Evolutionary conservation across 768 basidiomycete species (phyloP).

Genomic region (Leccinum rimulosum): DNA sequence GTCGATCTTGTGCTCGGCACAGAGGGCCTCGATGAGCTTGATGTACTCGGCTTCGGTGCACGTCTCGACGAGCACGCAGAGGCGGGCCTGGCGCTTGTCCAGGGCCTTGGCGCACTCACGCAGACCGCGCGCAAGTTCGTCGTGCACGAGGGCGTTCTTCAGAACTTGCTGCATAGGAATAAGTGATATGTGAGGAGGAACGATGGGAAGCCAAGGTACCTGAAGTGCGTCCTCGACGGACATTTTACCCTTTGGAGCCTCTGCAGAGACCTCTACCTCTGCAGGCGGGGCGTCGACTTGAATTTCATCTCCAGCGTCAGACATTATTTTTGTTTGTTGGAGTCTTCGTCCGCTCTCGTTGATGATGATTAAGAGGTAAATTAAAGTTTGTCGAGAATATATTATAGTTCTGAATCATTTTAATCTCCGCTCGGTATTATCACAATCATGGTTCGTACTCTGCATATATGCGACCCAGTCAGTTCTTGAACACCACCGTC

Average conservation of each 20-base stretch:
- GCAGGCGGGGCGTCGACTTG: constrained; percentile 62
- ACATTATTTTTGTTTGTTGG: constrained; percentile 58
- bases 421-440: constrained; percentile 50
- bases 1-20: constrained; percentile 99
- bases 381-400: constrained; percentile 43
- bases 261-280: constrained; percentile 79
- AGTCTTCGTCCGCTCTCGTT: constrained; percentile 97
- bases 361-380: constrained; percentile 58
- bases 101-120: constrained; percentile 97
- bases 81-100: constrained; percentile 97
- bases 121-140: constrained; percentile 96
- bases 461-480: constrained; percentile 1
- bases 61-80: constrained; percentile 98
- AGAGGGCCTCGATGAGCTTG: constrained; percentile 99
- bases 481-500: constrained; percentile 21
- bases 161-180: constrained; percentile 78
- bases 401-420: constrained; percentile 35
- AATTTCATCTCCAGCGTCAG: constrained; percentile 98
- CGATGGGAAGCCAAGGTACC: constrained; percentile 39
- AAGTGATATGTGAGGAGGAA: not conserved
- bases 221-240: constrained; percentile 94
- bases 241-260: constrained; percentile 93
- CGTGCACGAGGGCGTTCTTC: constrained; percentile 98
- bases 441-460: constrained; percentile 28
- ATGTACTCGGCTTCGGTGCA: constrained; percentile 99